These are phyloP conservation scores for Beta vulgaris DNA, from an alignment of 148 eudicot genomes.

Conservation along the genomic window DNA sequence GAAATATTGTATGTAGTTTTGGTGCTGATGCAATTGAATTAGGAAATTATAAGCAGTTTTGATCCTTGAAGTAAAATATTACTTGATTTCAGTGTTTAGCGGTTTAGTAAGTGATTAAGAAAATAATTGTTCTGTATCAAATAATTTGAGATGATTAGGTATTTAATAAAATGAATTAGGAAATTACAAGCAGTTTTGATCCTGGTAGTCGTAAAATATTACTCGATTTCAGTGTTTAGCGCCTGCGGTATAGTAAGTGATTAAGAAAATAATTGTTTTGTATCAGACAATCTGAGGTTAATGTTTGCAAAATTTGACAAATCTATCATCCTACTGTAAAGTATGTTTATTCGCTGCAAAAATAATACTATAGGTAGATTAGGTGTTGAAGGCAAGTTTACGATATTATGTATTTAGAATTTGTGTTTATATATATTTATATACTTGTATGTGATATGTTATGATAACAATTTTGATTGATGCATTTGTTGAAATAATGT, in stretches of 20 bases:
- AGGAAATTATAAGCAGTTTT: too few species aligned
- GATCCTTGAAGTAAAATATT: not conserved
- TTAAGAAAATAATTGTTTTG: not conserved
- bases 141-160: not conserved
- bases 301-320: not conserved
- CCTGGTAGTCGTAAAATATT: not conserved
- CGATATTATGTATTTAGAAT: not conserved
- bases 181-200: too few species aligned
- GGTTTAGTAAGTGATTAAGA: not conserved
- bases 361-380: not conserved
- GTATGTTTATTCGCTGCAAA: not conserved
- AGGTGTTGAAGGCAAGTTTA: not conserved
- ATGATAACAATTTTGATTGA: not conserved
- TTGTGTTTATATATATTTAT: too few species aligned
- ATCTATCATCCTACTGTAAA: too few species aligned
- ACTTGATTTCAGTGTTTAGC: not conserved
- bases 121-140: not conserved
- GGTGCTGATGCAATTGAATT: slow-evolving; percentile 4
- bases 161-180: too few species aligned
- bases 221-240: not conserved
- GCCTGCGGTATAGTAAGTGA: not conserved
- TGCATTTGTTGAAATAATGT: not conserved
- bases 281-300: not conserved
- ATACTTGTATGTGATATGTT: too few species aligned
- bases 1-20: not conserved